Conservation (phyloP, 129 eudicot genomes). For the Chrysanthemum seticuspe region DNA sequence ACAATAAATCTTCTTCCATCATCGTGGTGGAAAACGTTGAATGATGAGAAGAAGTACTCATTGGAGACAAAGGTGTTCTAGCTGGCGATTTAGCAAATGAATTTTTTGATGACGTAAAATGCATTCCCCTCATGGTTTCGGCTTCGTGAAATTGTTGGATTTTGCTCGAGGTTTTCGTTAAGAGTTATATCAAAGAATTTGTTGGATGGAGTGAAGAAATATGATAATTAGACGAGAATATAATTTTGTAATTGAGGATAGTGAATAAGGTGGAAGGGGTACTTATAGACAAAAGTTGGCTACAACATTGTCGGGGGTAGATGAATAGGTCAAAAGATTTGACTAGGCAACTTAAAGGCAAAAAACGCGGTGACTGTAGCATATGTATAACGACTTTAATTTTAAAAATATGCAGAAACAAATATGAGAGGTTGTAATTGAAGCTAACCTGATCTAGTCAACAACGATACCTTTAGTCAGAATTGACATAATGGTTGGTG, state of each 20-base stretch:
- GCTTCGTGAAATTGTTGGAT: neutral
- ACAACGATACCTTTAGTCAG: neutral
- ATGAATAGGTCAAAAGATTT: conserved; percentile 28
- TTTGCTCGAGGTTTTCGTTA: no score
- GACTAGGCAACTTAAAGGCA: conserved; percentile 2
- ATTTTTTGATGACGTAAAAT: conserved; percentile 30
- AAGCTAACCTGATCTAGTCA: neutral
- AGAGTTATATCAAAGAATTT: no score
- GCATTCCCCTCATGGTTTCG: conserved; percentile 34
- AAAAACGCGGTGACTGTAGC: conserved; percentile 17
- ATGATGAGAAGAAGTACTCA: conserved; percentile 26
- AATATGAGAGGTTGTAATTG: conserved; percentile 2
- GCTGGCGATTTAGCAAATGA: conserved; percentile 32
- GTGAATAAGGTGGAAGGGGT: conserved; percentile 3
- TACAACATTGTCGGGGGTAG: neutral
- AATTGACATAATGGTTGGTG: neutral
- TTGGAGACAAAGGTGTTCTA: conserved; percentile 6
- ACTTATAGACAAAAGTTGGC: conserved; percentile 32
- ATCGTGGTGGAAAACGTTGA: conserved; percentile 39
- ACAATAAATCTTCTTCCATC: conserved; percentile 49
- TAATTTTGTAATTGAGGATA: conserved; percentile 5
- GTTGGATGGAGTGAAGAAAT: no score
- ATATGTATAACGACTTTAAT: neutral
- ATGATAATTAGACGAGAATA: neutral
- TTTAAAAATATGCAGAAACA: neutral